Conservation (phyloP, 2,329 filamentous ascomycete species). For the Diaporthe sp. region DNA sequence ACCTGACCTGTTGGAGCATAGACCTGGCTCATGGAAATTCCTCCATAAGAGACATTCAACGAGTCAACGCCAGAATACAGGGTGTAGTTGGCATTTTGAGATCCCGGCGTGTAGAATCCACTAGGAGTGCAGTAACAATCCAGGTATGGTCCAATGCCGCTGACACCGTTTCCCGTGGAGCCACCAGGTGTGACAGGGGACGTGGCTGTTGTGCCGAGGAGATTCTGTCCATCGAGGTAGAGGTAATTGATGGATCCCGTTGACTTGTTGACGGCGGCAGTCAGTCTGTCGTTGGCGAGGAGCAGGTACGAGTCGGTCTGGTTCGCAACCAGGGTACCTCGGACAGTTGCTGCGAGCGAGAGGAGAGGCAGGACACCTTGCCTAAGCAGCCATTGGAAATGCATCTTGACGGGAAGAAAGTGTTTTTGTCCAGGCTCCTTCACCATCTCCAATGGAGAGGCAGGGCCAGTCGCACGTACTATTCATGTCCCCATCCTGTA, state of each 20-base stretch:
- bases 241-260: slow-evolving; percentile 36
- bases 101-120: slow-evolving; percentile 71
- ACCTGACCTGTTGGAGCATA: slow-evolving; percentile 71
- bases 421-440: not conserved
- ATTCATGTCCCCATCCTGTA: not conserved
- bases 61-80: slow-evolving; percentile 66
- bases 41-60: slow-evolving; percentile 66
- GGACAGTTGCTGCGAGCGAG: slow-evolving; percentile 20
- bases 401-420: slow-evolving; percentile 28
- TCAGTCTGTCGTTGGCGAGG: slow-evolving; percentile 41
- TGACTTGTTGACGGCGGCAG: slow-evolving; percentile 40
- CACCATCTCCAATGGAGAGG: slow-evolving; percentile 8
- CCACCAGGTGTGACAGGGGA: slow-evolving; percentile 39
- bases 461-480: not conserved
- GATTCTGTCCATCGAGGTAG: slow-evolving; percentile 40
- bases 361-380: slow-evolving; percentile 6
- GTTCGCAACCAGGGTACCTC: slow-evolving; percentile 37
- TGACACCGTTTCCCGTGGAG: slow-evolving; percentile 34
- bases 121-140: slow-evolving; percentile 74
- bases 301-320: slow-evolving; percentile 40
- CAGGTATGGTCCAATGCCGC: slow-evolving; percentile 40
- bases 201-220: slow-evolving; percentile 30
- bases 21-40: slow-evolving; percentile 71
- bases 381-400: not conserved
- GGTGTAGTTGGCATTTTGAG: slow-evolving; percentile 61